Evolutionary conservation across 495 filamentous ascomycete species (phyloP).

Genomic region (Penicillium lividum): DNA sequence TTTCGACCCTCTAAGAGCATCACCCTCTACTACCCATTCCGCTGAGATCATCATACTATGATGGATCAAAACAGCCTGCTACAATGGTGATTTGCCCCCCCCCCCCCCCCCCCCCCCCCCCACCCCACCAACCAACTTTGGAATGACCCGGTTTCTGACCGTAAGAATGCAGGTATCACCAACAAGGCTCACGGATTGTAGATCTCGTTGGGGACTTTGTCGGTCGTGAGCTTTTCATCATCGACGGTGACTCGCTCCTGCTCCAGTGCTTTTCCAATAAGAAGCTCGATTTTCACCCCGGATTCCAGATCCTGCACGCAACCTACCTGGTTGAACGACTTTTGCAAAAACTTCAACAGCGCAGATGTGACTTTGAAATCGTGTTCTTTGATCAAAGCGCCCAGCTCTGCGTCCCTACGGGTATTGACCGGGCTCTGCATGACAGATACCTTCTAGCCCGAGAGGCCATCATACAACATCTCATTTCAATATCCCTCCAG

Average conservation of each 20-base stretch:
- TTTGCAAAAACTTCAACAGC: conserved; percentile 54
- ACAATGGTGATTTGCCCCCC: not conserved
- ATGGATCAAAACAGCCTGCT: not conserved
- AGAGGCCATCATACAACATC: conserved; percentile 64
- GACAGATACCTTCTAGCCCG: conserved; percentile 60
- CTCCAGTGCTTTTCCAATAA: conserved; percentile 58
- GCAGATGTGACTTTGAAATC: conserved; percentile 69
- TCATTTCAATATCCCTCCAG: conserved; percentile 46
- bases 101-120: no score
- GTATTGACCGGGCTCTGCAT: not conserved
- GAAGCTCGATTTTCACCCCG: conserved; percentile 61
- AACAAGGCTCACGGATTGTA: conserved; percentile 9
- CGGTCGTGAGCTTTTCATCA: conserved; percentile 67
- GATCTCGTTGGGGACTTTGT: conserved; percentile 65
- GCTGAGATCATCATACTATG: not conserved
- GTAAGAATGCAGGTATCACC: not conserved
- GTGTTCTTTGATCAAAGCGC: conserved; percentile 60
- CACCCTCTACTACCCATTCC: no score
- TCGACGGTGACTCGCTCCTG: conserved; percentile 74
- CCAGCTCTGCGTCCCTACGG: conserved; percentile 15
- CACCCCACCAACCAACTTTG: not conserved
- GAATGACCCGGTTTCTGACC: not conserved
- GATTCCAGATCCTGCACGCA: conserved; percentile 73
- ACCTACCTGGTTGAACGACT: conserved; percentile 67
- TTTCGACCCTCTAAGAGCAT: no score